These are phyloP conservation scores for Seminavis robusta DNA, from an alignment of 108 stramenopile species.

Conservation along the genomic window DNA sequence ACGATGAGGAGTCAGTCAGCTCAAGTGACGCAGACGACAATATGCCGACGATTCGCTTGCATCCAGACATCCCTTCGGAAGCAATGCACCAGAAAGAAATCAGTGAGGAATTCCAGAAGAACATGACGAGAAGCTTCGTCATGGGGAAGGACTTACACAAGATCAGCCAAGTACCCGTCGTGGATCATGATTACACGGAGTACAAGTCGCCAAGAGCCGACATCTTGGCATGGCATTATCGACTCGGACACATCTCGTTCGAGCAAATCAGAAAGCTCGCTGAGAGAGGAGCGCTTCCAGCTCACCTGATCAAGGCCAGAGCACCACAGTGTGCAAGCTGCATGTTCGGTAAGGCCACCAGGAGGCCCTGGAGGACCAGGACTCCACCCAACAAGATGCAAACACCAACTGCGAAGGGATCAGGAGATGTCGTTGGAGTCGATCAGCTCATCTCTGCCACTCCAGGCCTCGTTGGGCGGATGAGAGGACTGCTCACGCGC, in stretches of 20 bases:
- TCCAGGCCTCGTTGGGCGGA: conserved; percentile 36
- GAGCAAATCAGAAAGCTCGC: conserved; percentile 15
- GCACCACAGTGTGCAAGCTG: conserved; percentile 28
- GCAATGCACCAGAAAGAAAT: not conserved
- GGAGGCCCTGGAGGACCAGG: conserved; percentile 21
- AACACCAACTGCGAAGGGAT: not conserved
- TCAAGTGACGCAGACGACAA: too few relatives aligned
- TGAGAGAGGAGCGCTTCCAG: conserved; percentile 17
- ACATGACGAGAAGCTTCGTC: not conserved
- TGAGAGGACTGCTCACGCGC: conserved; percentile 23
- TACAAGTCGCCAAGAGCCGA: not conserved
- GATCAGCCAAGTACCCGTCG: too few relatives aligned
- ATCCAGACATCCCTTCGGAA: too few relatives aligned
- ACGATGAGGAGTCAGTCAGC: too few relatives aligned
- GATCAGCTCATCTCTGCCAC: conserved; percentile 31
- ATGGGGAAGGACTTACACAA: not conserved
- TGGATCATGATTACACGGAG: too few relatives aligned
- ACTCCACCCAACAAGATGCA: not conserved
- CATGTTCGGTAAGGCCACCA: conserved; percentile 16
- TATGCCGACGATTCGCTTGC: too few relatives aligned
- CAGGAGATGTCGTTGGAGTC: conserved; percentile 31
- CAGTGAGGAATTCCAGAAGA: not conserved
- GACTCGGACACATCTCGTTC: conserved; percentile 24
- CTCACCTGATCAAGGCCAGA: conserved; percentile 3
- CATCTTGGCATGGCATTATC: conserved; percentile 23